Percentiles rank a stretch among this genome's conserved stretches.
Conservation (phyloP, 306 rosid species). For the Fragaria vesca region DNA sequence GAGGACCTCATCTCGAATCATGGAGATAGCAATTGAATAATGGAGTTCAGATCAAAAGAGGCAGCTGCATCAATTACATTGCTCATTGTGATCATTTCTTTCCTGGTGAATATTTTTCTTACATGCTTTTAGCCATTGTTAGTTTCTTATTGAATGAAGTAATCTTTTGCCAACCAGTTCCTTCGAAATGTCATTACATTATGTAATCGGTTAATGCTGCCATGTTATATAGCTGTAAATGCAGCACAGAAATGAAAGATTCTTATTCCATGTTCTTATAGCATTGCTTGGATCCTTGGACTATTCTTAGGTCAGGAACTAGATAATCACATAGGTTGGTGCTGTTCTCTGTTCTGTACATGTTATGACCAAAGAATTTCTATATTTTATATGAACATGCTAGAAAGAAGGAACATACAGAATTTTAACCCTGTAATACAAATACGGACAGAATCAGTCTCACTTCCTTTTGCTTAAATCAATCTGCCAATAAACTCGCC, state of each 20-base stretch:
- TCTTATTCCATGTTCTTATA: neutral
- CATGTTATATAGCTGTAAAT: neutral
- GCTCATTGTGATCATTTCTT: neutral
- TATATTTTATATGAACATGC: no score
- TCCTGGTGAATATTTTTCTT: neutral
- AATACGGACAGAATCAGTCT: no score
- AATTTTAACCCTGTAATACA: no score
- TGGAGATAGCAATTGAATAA: constrained; percentile 19
- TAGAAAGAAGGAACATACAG: no score
- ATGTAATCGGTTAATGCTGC: neutral
- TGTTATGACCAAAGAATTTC: neutral
- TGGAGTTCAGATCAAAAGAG: constrained; percentile 28
- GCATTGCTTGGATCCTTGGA: neutral
- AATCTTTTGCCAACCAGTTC: neutral
- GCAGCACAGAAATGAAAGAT: neutral
- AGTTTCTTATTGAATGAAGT: neutral
- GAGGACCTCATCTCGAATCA: constrained; percentile 57
- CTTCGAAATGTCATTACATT: neutral
- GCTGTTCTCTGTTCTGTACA: neutral
- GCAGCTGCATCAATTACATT: constrained; percentile 18
- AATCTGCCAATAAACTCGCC: no score
- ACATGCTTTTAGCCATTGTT: neutral
- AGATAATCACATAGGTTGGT: neutral
- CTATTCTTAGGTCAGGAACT: neutral
- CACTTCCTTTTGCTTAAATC: no score